phyloP scores from a whole-genome alignment of 129 eudicot species.

The Dittrichia graveolens region DNA sequence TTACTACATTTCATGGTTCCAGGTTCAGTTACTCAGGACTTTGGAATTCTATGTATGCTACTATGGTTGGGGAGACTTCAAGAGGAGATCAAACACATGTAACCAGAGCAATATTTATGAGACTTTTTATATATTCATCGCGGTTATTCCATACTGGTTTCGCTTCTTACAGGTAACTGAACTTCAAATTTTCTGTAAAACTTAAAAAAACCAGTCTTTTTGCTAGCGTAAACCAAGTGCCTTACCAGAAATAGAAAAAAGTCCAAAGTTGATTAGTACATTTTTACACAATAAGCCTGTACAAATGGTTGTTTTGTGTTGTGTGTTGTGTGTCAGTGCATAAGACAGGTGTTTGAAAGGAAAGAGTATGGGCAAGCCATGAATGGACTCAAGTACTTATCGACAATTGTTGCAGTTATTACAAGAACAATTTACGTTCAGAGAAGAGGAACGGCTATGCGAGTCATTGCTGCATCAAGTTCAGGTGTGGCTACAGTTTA shows the following conservation, averaged over 20 bases:
- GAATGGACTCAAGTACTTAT: conserved; percentile 47
- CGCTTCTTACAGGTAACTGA: conserved; percentile 38
- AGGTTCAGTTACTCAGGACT: conserved; percentile 38
- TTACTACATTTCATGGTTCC: conserved; percentile 6
- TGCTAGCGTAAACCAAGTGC: too few relatives aligned
- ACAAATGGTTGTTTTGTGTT: not conserved
- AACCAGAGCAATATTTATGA: conserved; percentile 17
- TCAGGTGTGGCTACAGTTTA: conserved; percentile 37
- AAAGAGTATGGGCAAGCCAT: conserved; percentile 32
- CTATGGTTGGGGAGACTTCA: conserved; percentile 42
- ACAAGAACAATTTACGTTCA: conserved; percentile 42
- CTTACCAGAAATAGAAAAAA: too few relatives aligned
- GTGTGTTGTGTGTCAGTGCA: conserved; percentile 29
- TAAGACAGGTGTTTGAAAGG: conserved; percentile 32
- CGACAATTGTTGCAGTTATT: conserved; percentile 45
- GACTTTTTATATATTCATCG: conserved; percentile 26
- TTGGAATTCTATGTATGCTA: conserved; percentile 38
- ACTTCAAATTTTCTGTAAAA: not conserved
- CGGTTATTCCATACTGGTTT: conserved; percentile 37
- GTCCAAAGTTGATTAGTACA: too few relatives aligned
- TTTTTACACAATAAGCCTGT: too few relatives aligned
- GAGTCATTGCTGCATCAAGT: conserved; percentile 38
- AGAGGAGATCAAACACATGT: conserved; percentile 41
- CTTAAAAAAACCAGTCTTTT: too few relatives aligned
- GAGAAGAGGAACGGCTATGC: conserved; percentile 30